Evolutionary conservation across 2,329 filamentous ascomycete genomes (phyloP).

Genomic region (Lachnellula suecica): DNA sequence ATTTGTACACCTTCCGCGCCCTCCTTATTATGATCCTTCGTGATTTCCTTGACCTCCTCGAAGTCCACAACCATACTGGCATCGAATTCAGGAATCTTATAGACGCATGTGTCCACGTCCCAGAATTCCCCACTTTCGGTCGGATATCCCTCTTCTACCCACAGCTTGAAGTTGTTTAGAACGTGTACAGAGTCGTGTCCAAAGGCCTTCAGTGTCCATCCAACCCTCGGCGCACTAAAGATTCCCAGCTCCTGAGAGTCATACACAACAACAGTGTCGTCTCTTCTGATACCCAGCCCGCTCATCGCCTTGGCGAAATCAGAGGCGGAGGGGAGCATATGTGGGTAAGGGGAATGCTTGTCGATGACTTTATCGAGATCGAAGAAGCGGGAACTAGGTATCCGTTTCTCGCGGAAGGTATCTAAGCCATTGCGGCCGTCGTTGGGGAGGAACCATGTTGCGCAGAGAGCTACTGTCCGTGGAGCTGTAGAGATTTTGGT

Average conservation of each 20-base stretch:
- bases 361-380: conserved; percentile 93
- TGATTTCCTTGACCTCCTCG: conserved; percentile 78
- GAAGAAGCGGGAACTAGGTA: conserved; percentile 91
- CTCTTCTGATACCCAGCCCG: conserved; percentile 78
- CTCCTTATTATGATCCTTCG: conserved; percentile 75
- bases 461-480: conserved; percentile 84
- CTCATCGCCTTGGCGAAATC: conserved; percentile 87
- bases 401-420: conserved; percentile 77
- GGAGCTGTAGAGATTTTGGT: conserved; percentile 79
- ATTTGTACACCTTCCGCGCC: conserved; percentile 83
- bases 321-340: conserved; percentile 87
- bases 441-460: conserved; percentile 95
- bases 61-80: conserved; percentile 71
- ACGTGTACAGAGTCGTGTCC: conserved; percentile 87
- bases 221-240: conserved; percentile 89
- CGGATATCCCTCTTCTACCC: conserved; percentile 80
- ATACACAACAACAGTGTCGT: conserved; percentile 92
- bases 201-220: conserved; percentile 89
- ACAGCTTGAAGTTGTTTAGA: conserved; percentile 94
- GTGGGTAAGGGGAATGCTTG: conserved; percentile 82
- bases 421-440: conserved; percentile 79
- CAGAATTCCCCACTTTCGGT: conserved; percentile 78
- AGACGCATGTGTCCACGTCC: conserved; percentile 63
- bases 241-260: conserved; percentile 89
- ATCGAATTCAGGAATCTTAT: conserved; percentile 60